Evolutionary conservation across 2,329 filamentous ascomycete genomes (phyloP).

Genomic region (Paramyrothecium sp.): DNA sequence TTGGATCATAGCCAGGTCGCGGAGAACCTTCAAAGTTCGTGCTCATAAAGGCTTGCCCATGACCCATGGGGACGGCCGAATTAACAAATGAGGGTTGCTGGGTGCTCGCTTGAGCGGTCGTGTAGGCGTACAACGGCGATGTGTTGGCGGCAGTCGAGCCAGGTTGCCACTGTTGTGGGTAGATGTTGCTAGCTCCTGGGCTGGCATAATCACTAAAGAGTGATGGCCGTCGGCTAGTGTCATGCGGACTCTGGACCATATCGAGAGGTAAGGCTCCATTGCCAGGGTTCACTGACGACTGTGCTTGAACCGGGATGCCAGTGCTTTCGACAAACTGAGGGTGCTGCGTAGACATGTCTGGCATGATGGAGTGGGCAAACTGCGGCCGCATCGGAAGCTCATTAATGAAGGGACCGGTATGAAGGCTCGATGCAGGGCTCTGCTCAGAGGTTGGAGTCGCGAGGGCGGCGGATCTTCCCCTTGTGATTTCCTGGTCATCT

Average conservation of each 20-base stretch:
- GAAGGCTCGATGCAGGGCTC: slow-evolving; percentile 27
- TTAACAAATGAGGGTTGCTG: slow-evolving; percentile 28
- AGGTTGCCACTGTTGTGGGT: slow-evolving; percentile 43
- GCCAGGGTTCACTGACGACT: slow-evolving; percentile 29
- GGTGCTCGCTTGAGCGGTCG: slow-evolving; percentile 33
- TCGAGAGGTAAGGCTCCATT: slow-evolving; percentile 40
- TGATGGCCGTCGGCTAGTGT: slow-evolving; percentile 44
- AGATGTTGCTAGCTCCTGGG: slow-evolving; percentile 36
- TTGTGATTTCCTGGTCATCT: slow-evolving; percentile 36
- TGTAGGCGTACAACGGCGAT: slow-evolving; percentile 45
- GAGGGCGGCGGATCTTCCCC: slow-evolving; percentile 29
- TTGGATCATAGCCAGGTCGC: slow-evolving; percentile 28
- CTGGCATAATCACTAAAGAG: slow-evolving; percentile 45
- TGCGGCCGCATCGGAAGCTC: slow-evolving; percentile 44
- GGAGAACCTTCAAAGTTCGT: slow-evolving; percentile 31
- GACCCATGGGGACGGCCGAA: slow-evolving; percentile 27
- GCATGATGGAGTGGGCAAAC: slow-evolving; percentile 38
- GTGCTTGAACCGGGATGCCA: slow-evolving; percentile 31
- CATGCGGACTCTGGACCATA: slow-evolving; percentile 43
- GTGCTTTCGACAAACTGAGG: slow-evolving; percentile 38
- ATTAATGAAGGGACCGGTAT: slow-evolving; percentile 34
- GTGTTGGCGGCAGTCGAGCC: slow-evolving; percentile 38
- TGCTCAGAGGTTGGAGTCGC: slow-evolving; percentile 33
- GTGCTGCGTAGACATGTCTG: slow-evolving; percentile 39
- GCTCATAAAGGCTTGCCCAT: slow-evolving; percentile 30